phyloP scores from a whole-genome alignment of 2,329 filamentous ascomycete genomes.

The Ambrosiella beaveri region DNA sequence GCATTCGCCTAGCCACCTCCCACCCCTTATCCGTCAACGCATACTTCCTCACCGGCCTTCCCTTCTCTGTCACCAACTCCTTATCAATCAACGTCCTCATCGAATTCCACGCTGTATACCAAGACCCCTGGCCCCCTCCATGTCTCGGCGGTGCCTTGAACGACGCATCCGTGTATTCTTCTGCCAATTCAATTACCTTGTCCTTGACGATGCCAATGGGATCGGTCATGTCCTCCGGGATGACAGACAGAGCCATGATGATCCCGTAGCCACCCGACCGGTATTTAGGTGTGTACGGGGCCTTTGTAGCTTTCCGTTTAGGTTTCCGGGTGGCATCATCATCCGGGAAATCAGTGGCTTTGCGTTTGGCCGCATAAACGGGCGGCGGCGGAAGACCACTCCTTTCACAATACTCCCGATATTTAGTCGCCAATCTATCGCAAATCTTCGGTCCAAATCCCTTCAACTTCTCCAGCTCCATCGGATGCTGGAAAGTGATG shows the following conservation, averaged over 20 bases:
- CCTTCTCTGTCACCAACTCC: slow-evolving; percentile 55
- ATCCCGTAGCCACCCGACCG: slow-evolving; percentile 63
- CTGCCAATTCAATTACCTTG: slow-evolving; percentile 50
- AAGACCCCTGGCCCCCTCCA: slow-evolving; percentile 50
- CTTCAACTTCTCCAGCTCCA: slow-evolving; percentile 53
- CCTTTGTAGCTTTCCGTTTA: slow-evolving; percentile 43
- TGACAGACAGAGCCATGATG: slow-evolving; percentile 45
- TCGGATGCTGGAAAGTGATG: slow-evolving; percentile 51
- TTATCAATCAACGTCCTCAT: slow-evolving; percentile 62
- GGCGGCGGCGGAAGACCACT: slow-evolving; percentile 42
- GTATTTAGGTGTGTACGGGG: slow-evolving; percentile 52
- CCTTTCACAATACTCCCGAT: slow-evolving; percentile 43
- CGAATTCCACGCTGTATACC: slow-evolving; percentile 65
- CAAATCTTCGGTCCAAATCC: slow-evolving; percentile 59
- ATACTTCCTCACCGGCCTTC: slow-evolving; percentile 51
- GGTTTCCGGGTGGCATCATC: slow-evolving; percentile 17
- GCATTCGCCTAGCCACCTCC: slow-evolving; percentile 52
- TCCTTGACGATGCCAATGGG: slow-evolving; percentile 45
- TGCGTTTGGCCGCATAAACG: slow-evolving; percentile 16
- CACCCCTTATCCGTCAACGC: slow-evolving; percentile 60
- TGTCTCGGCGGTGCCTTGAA: slow-evolving; percentile 51
- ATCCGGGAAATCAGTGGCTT: neutral
- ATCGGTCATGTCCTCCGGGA: slow-evolving; percentile 32
- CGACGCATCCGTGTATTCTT: slow-evolving; percentile 55
- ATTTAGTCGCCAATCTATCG: slow-evolving; percentile 44